Base-by-base conservation (phyloP, 108 stramenopile species). In the Cyclotella cryptica region DNA sequence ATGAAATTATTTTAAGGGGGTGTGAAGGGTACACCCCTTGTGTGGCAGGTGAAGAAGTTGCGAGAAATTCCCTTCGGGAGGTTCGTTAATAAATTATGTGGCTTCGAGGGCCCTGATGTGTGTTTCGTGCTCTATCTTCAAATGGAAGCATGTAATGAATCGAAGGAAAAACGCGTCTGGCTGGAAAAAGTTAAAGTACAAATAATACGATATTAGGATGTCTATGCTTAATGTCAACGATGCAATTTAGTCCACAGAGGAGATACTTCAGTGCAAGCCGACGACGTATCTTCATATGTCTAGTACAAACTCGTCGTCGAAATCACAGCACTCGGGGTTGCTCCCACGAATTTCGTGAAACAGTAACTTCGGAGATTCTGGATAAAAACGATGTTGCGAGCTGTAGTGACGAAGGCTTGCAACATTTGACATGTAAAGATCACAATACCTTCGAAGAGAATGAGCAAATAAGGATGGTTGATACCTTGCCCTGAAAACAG, bases 331-430 rank as follows among this genome's bases (percentile, higher is more conserved):
- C 45, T 84, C 86, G 35, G 74, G 51, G 29, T 77, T 86, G 29
- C 45, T 65, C 29, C 78, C 81, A 40, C 75, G 57, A 17, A 92
- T 95, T 69, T 95, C 94, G 79, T 95, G 94, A 13, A 86, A 85
- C 22, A 92, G 53, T 24, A 92, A 74, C 69, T 90, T 89, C 49
- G 87, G 84, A 43, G 86, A 87, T 53, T 90, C 89, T 14, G 95
- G 95, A 72, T 96, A 96, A 62, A 96, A 96, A 0, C 95, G 84
- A 77, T 96, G 95, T 49, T 92, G 89, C 13, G 91, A 88, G 57
- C 88, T 89, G 71, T 96, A 96, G 53, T 86, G 74, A 8, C 89
- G 82, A 51, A 96, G 77, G 46, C 80, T 83, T 47, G 89, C 86
- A 30, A 92, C 84, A 26, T 80, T 87, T 39, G 82, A 76, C 85